These are phyloP conservation scores for Aspergillus carlsbadensis DNA, from an alignment of 495 filamentous ascomycete genomes.

Conservation along the genomic window DNA sequence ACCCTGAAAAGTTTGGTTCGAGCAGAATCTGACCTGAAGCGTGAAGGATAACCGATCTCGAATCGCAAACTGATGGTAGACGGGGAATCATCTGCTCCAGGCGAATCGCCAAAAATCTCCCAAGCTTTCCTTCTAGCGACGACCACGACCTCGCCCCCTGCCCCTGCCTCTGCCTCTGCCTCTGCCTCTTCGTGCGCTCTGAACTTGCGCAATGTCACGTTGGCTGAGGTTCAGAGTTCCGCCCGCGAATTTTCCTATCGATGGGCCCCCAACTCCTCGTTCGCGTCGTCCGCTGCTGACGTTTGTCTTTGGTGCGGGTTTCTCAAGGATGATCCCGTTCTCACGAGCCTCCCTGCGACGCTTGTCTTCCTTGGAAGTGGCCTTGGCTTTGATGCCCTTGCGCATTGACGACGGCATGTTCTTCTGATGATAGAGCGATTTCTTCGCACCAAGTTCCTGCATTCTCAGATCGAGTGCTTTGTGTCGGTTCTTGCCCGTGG, in stretches of 20 bases:
- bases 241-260: slow-evolving; percentile 74
- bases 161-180: neutral
- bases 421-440: slow-evolving; percentile 67
- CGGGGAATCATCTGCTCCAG: neutral
- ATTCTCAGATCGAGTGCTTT: slow-evolving; percentile 82
- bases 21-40: neutral
- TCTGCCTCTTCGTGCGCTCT: slow-evolving; percentile 33
- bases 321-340: slow-evolving; percentile 88
- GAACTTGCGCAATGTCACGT: slow-evolving; percentile 69
- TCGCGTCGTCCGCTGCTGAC: slow-evolving; percentile 51
- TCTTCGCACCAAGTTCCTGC: slow-evolving; percentile 74
- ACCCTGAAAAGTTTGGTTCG: neutral
- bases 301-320: slow-evolving; percentile 48
- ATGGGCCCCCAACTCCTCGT: slow-evolving; percentile 68
- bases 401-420: slow-evolving; percentile 83
- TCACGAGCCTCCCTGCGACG: slow-evolving; percentile 77
- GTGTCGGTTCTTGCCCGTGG: slow-evolving; percentile 62
- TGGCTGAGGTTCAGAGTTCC: slow-evolving; percentile 78
- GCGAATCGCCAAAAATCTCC: neutral
- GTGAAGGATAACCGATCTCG: neutral
- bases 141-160: slow-evolving; percentile 3
- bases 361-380: slow-evolving; percentile 61
- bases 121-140: slow-evolving; percentile 13
- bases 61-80: neutral
- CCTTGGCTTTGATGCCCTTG: slow-evolving; percentile 72